Evolutionary conservation across 164 flowering plant genomes (phyloP), one percentile per base, ranked within the genome.

Genomic region (Berberis thunbergii): DNA sequence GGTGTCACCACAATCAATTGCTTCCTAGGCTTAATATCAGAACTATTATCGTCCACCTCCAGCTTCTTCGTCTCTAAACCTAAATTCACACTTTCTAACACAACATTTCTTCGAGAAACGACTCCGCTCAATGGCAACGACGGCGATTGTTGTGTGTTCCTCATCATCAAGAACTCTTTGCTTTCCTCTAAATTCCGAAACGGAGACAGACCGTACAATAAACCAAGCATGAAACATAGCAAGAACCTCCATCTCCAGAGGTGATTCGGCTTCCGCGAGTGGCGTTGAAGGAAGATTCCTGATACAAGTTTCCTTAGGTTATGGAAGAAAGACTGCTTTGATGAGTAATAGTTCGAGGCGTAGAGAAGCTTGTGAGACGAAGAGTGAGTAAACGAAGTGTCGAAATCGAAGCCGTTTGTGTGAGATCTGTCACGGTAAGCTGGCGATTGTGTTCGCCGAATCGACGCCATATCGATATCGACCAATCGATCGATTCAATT

Each of bases 1-100:
- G 98, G 95, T 0, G 98, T 87, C 63, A 88, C 86, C 57, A 94
- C 76, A 62, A 94, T 89, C 72, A 94, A 56, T 64, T 75, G 87
- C 76, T 87, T 91, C 67, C 69, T 52, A 45, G 81, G 78, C 13
- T 62, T 64, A 26, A 68, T 72, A 64, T 71, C 77, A 38, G 64
- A 72, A 40, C 69, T 56, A 60, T 46, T 62, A 60, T 46, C 61
- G 54, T 48, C 65, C 56, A 46, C 53, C 8, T 55, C 66, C 10
- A 49, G 41, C n/a, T 48, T 12, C 4, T 26, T 43, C 40, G 7
- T 39, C 54, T 56, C 67, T 2, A 63, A 57, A 12, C 65, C 77
- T 45, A 71, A 70, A 38, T 71, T 72, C 48, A 68, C 77, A 13
- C 72, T 62, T 48, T 72, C 79, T 3, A 72, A 9, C 43, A 69